phyloP scores from a whole-genome alignment of 208 protist genomes.

The Trypanosoma scelopori region DNA sequence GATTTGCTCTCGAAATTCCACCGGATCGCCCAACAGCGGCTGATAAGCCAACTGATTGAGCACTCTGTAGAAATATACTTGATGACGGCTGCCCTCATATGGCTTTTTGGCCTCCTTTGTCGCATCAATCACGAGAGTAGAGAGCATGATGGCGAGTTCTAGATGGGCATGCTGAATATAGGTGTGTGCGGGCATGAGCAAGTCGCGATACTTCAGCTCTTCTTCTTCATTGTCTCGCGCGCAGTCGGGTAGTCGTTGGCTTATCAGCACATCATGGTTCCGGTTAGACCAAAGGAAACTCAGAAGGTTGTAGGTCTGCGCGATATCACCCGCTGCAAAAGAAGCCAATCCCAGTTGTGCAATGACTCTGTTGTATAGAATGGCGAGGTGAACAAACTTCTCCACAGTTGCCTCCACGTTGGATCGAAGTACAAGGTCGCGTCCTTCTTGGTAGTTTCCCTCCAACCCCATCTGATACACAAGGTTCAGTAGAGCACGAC shows the following conservation, averaged over 20 bases:
- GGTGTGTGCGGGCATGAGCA: constrained; percentile 54
- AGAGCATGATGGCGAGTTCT: constrained; percentile 78
- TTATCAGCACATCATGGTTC: constrained; percentile 60
- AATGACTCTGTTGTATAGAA: constrained; percentile 79
- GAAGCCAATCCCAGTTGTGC: constrained; percentile 80
- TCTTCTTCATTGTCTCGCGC: constrained; percentile 39
- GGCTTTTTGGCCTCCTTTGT: constrained; percentile 77
- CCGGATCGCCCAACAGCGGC: constrained; percentile 57
- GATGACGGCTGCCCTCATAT: constrained; percentile 67
- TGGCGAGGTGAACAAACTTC: constrained; percentile 41
- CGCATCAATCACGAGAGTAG: constrained; percentile 71
- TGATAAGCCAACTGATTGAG: constrained; percentile 44
- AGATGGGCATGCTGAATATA: constrained; percentile 66
- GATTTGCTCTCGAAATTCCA: constrained; percentile 64
- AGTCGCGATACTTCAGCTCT: constrained; percentile 59
- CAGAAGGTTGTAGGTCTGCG: constrained; percentile 63
- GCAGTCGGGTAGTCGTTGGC: constrained; percentile 49
- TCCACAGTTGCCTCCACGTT: constrained; percentile 39
- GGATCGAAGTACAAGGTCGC: constrained; percentile 74
- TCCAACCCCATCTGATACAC: constrained; percentile 80
- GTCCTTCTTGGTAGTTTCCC: constrained; percentile 70
- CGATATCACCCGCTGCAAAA: constrained; percentile 66
- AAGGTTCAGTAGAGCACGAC: constrained; percentile 50
- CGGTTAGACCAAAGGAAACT: constrained; percentile 53
- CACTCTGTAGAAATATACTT: constrained; percentile 70